Base-by-base conservation (phyloP, 139 green algal genomes). In the Coccomyxa sp. region DNA sequence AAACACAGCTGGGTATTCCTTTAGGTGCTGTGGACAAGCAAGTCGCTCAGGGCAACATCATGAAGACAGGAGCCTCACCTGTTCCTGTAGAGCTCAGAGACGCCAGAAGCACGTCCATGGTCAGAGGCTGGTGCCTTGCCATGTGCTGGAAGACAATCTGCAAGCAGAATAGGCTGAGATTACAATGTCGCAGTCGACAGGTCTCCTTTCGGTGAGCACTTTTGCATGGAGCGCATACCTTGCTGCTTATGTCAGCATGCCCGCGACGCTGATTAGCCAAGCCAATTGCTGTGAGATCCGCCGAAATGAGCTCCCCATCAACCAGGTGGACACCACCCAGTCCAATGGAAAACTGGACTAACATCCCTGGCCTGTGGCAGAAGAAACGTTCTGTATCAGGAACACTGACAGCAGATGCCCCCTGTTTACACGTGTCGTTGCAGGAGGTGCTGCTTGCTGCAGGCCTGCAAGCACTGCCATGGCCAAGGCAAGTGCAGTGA, bases 81-180 rank as follows among this genome's bases (percentile, higher is more conserved):
- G n/a, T n/a, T n/a, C n/a, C n/a, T n/a, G n/a, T n/a, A n/a, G n/a
- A n/a, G n/a, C n/a, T n/a, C n/a, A n/a, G n/a, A n/a, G n/a, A n/a
- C n/a, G n/a, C n/a, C n/a, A n/a, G n/a, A n/a, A n/a, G 68, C 9
- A 88, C 29, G 10, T 85, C 22, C n/a, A 94, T 78, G 16, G 82
- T 85, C 24, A 93, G 75, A 24, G 90, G 90, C 18, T 81, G 16
- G 6, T 75, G 82, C 16, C 93, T 73, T 12, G 94, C 93, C 35
- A 89, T 70, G 55, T 91, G 82, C 82, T 98, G 94, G 78, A 98
- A 98, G 12, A 97, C 12, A 35, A 90, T 83, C 76, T 82, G 79
- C 50, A 74, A 18, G 16, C 31, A 70, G 18, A 64, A n/a, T n/a
- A n/a, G n/a, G n/a, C n/a, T n/a, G n/a, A n/a, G n/a, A n/a, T n/a